A percentile compares a stretch with the other conserved stretches of the same genome.
phyloP scores from a whole-genome alignment of 768 basidiomycete genomes.

The Trametopsis cervina region DNA sequence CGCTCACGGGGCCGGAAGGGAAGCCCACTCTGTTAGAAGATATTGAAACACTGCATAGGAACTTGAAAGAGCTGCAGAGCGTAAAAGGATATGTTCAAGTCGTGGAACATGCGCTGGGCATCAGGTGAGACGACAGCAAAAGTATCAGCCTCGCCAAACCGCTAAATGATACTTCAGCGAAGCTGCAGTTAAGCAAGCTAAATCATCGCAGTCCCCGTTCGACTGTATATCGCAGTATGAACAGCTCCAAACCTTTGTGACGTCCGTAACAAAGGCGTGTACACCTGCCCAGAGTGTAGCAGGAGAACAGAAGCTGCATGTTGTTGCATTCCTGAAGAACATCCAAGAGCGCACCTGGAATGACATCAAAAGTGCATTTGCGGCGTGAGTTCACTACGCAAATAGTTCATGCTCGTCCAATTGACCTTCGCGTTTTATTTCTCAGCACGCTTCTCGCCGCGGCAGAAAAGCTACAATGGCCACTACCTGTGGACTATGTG shows the following conservation, averaged over 20 bases:
- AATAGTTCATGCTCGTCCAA: too few species aligned
- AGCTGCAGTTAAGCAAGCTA: slow-evolving; percentile 46
- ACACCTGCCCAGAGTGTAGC: slow-evolving; percentile 37
- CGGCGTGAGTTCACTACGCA: slow-evolving; percentile 39
- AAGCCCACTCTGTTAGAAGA: slow-evolving; percentile 70
- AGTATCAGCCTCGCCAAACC: too few species aligned
- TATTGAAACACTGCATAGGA: slow-evolving; percentile 71
- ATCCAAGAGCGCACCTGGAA: slow-evolving; percentile 71
- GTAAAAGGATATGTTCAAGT: slow-evolving; percentile 73
- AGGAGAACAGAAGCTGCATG: slow-evolving; percentile 44
- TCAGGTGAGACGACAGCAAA: slow-evolving; percentile 60
- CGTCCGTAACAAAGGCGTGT: slow-evolving; percentile 39
- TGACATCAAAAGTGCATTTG: slow-evolving; percentile 61
- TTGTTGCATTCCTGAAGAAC: slow-evolving; percentile 54
- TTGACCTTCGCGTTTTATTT: too few species aligned
- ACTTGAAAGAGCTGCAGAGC: slow-evolving; percentile 68
- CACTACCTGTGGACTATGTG: slow-evolving; percentile 61
- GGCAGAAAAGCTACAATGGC: slow-evolving; percentile 83
- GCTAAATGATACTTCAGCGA: slow-evolving; percentile 42
- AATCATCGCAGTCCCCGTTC: slow-evolving; percentile 27
- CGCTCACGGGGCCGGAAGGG: slow-evolving; percentile 39
- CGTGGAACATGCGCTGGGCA: slow-evolving; percentile 58
- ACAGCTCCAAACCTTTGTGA: slow-evolving; percentile 54
- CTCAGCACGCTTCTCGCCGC: slow-evolving; percentile 53
- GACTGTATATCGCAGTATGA: slow-evolving; percentile 50